Evolutionary conservation across 306 rosid genomes (phyloP), one percentile per base, ranked within the genome.

Genomic region (Fragaria nilgerrensis): DNA sequence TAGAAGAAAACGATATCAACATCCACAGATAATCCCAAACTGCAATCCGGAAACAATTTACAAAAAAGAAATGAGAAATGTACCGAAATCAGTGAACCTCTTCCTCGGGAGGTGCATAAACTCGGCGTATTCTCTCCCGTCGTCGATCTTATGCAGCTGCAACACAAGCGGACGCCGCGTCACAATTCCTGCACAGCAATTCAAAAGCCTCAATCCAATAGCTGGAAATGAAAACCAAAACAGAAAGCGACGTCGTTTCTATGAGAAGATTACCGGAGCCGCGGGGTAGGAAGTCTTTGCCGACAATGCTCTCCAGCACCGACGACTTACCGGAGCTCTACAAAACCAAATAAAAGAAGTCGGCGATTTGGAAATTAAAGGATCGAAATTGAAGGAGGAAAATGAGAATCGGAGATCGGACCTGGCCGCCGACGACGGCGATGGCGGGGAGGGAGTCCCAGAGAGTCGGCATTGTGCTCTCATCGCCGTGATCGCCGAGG

Each of bases 311-410:
- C 82, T 94, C 98, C 86, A 94, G 73, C 44, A 94, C 98, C 10
- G 98, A 94, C n/a, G 98, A 94, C 86, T 94, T 94, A 29, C 98
- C 98, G 7, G 98, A 94, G 81, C 97, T 94, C 98, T 94, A 81
- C 53, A 43, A 64, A 70, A 25, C 10, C 1, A 19, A 47, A 27
- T 0, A 47, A 5, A 44, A 6, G 2, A 6, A 59, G 3, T 36
- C 48, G 37, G 20, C 5, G 22, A 47, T 5, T 27, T 27, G 20
- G 12, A 9, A 56, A 56, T n/a, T 9, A 3, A 20, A 53, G 12
- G 2, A 50, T 53, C 6, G 12, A 9, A 56, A 55, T 55, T 56
- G 15, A 22, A 56, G 14, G 8, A 52, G 48, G 41, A 16, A 32
- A 14, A 72, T n/a, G 39, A 55, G 74, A 9, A 22, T 14, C 56